Conservation (phyloP, 2,329 filamentous ascomycete species). For the Dactylellina sp. region DNA sequence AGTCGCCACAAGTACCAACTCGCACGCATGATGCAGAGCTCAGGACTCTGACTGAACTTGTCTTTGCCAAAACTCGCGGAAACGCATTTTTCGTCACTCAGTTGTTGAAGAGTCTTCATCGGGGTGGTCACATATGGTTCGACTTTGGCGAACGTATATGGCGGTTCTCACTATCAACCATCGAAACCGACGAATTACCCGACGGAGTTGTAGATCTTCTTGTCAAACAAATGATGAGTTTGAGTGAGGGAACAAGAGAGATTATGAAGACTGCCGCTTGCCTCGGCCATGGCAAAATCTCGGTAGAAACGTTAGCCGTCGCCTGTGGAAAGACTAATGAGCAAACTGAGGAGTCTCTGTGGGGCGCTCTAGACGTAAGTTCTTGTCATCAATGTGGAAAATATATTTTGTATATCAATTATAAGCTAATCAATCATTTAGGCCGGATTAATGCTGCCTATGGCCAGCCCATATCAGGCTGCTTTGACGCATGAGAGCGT, state of each 20-base stretch:
- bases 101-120: constrained; percentile 60
- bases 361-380: constrained; percentile 60
- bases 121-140: constrained; percentile 60
- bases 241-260: constrained; percentile 59
- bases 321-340: constrained; percentile 59
- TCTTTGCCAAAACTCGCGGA: constrained; percentile 60
- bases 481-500: constrained; percentile 42
- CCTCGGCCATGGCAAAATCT: constrained; percentile 59
- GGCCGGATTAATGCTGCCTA: constrained; percentile 60
- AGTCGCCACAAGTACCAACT: neutral
- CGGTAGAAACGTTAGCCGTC: constrained; percentile 59
- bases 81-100: constrained; percentile 61
- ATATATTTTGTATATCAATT: too few species aligned
- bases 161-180: constrained; percentile 60
- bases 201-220: constrained; percentile 61
- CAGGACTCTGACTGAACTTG: constrained; percentile 60
- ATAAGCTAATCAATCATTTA: constrained; percentile 29
- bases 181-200: constrained; percentile 60
- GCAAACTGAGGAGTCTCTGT: constrained; percentile 59
- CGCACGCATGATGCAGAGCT: constrained; percentile 59
- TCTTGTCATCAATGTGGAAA: constrained; percentile 3
- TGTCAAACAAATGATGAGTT: constrained; percentile 60
- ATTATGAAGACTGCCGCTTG: constrained; percentile 60
- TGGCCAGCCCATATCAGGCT: constrained; percentile 52
- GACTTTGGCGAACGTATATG: constrained; percentile 60